These are phyloP conservation scores for Salix viminalis DNA, from an alignment of 345 rosid species.

Conservation along the genomic window DNA sequence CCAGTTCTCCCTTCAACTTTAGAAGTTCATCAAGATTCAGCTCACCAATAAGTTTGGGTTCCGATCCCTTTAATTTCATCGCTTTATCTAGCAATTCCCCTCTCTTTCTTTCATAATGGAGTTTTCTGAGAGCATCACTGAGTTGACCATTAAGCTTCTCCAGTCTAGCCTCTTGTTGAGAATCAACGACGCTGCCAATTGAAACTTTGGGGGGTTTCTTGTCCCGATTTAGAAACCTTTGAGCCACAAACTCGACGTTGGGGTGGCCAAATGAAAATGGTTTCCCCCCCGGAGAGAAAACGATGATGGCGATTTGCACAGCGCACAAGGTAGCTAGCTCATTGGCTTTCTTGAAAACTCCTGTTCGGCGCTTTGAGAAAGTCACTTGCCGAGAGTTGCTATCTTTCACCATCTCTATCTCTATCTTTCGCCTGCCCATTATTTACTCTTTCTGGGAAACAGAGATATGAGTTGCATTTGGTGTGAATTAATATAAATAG, in stretches of 20 bases:
- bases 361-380: slow-evolving; percentile 17
- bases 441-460: not conserved
- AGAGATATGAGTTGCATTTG: not conserved
- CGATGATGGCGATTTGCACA: slow-evolving; percentile 8
- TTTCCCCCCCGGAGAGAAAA: slow-evolving; percentile 25
- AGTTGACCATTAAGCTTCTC: slow-evolving; percentile 9
- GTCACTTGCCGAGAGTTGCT: slow-evolving; percentile 16
- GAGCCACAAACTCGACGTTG: not conserved
- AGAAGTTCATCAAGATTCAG: slow-evolving; percentile 3
- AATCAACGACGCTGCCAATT: not conserved
- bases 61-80: not conserved
- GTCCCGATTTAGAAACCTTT: slow-evolving; percentile 8
- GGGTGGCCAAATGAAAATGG: slow-evolving; percentile 17
- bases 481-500: not conserved
- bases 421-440: slow-evolving; percentile 24
- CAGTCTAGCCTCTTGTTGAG: not conserved
- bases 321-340: slow-evolving; percentile 22
- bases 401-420: slow-evolving; percentile 21
- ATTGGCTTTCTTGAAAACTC: slow-evolving; percentile 22
- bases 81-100: slow-evolving; percentile 5
- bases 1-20: not conserved
- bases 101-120: slow-evolving; percentile 16
- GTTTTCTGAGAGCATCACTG: not conserved
- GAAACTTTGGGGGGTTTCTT: not conserved
- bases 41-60: not conserved